phyloP scores from a whole-genome alignment of 305 asterid genomes.

The Fraxinus angustifolia region DNA sequence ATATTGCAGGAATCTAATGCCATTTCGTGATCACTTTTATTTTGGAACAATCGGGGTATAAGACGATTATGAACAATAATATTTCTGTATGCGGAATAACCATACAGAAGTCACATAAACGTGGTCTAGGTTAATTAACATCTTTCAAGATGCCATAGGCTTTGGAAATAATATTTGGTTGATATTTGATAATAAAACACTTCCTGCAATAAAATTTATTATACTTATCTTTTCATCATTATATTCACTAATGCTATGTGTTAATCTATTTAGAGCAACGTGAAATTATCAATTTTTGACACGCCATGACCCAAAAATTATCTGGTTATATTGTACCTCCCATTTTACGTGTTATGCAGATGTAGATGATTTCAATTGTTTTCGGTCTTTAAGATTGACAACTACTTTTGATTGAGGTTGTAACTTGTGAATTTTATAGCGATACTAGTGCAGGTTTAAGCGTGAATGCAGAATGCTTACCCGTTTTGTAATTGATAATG shows the following conservation, averaged over 20 bases:
- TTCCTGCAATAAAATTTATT: neutral
- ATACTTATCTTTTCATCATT: neutral
- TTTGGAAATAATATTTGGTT: neutral
- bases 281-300: too few relatives aligned
- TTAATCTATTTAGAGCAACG: neutral
- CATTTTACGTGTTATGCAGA: too few relatives aligned
- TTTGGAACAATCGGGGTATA: neutral
- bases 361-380: too few relatives aligned
- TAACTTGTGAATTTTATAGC: neutral
- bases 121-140: neutral
- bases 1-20: neutral
- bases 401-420: neutral
- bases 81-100: neutral
- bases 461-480: constrained; percentile 11
- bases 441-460: neutral
- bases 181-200: neutral
- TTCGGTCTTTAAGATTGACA: neutral
- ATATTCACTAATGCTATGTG: neutral
- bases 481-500: constrained; percentile 6
- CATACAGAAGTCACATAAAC: neutral
- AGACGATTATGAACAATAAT: neutral
- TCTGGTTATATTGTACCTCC: too few relatives aligned
- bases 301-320: too few relatives aligned
- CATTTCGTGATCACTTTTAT: neutral
- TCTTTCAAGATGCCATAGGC: too few relatives aligned